Percentiles rank a stretch among this genome's conserved stretches.
phyloP scores from a whole-genome alignment of 2,329 filamentous ascomycete genomes.

The Alternaria panax region DNA sequence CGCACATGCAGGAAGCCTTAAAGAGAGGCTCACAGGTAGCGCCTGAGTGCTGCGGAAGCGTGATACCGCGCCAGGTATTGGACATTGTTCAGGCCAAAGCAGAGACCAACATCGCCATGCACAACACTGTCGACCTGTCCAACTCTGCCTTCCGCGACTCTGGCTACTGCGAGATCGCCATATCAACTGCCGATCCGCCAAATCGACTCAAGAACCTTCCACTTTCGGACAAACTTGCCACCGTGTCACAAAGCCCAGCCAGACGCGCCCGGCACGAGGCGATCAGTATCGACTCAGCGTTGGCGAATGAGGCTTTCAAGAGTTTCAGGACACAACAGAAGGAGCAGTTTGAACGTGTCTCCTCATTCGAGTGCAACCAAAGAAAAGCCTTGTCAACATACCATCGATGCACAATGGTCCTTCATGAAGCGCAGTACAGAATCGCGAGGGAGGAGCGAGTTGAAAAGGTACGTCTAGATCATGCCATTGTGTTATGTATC shows the following conservation, averaged over 20 bases:
- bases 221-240: constrained; percentile 15
- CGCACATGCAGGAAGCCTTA: constrained; percentile 48
- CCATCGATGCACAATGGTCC: constrained; percentile 32
- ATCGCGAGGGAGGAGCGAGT: constrained; percentile 27
- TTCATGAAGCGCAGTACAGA: constrained; percentile 31
- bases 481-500: not conserved
- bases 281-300: constrained; percentile 29
- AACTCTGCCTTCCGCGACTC: constrained; percentile 29
- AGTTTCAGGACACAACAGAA: constrained; percentile 37
- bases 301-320: constrained; percentile 39
- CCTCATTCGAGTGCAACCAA: constrained; percentile 45
- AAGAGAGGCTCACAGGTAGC: constrained; percentile 37
- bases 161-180: constrained; percentile 37
- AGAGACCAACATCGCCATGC: constrained; percentile 45
- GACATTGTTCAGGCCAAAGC: constrained; percentile 49
- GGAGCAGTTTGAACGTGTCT: constrained; percentile 40
- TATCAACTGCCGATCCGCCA: constrained; percentile 32
- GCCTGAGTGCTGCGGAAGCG: constrained; percentile 53
- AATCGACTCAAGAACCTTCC: constrained; percentile 10
- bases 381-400: constrained; percentile 38
- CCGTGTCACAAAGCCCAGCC: constrained; percentile 12
- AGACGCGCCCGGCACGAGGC: constrained; percentile 23
- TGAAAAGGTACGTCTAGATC: constrained; percentile 37
- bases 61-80: constrained; percentile 51
- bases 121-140: not conserved